These are phyloP conservation scores for Tetrapisispora namnaoensis DNA, from an alignment of 805 yeast species.

Conservation along the genomic window DNA sequence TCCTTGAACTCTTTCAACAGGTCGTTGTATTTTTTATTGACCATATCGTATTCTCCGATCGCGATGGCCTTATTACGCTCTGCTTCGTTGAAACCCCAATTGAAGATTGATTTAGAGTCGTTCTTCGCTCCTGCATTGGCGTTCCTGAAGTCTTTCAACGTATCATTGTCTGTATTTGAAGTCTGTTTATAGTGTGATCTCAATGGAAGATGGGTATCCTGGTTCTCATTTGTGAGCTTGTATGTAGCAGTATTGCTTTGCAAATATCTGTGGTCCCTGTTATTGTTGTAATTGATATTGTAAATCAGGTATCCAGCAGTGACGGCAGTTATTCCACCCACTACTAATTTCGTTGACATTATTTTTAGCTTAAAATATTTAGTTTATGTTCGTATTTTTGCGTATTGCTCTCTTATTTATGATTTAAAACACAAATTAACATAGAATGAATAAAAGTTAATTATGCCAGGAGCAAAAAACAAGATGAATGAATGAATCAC, in stretches of 20 bases:
- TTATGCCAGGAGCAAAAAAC: no score
- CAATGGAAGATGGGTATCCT: conserved; percentile 1
- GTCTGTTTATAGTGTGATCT: background rate
- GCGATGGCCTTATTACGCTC: conserved; percentile 24
- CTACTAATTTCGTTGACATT: conserved; percentile 6
- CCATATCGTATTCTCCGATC: conserved; percentile 22
- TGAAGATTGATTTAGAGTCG: conserved; percentile 16
- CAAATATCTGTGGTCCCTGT: background rate
- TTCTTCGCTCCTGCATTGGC: background rate
- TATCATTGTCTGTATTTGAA: background rate
- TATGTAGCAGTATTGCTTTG: background rate
- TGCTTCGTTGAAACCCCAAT: conserved; percentile 22
- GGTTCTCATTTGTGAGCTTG: background rate
- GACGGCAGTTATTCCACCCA: conserved; percentile 1
- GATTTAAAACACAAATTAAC: no score
- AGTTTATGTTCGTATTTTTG: no score
- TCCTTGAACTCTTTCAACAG: conserved; percentile 11
- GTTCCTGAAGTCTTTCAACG: background rate
- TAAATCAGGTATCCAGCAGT: conserved; percentile 1
- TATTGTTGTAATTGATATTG: conserved; percentile 4
- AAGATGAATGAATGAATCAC: no score
- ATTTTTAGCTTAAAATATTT: background rate
- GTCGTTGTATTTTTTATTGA: conserved; percentile 20
- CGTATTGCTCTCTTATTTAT: no score
- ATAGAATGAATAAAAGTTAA: no score